Percentiles rank a stretch among this genome's conserved stretches.
Conservation (phyloP, 495 filamentous ascomycete species). For the Penicillium steckii region DNA sequence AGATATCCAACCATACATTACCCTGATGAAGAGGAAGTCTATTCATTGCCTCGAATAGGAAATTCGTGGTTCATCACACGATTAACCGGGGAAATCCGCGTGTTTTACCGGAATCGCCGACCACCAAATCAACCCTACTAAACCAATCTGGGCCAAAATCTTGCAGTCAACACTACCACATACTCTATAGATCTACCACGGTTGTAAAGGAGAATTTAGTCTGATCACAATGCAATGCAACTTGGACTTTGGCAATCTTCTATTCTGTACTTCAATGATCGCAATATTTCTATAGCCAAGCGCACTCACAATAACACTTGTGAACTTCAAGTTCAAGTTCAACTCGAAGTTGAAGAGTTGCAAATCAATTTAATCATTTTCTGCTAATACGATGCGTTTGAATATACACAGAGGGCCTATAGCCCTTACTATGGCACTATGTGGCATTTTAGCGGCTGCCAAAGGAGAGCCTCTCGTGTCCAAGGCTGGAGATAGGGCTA, state of each 20-base stretch:
- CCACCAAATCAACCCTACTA: background rate
- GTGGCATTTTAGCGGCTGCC: background rate
- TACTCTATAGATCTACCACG: slow-evolving; percentile 3
- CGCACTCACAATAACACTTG: too few species aligned
- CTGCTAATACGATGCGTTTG: background rate
- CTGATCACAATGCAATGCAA: slow-evolving; percentile 6
- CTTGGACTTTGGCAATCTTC: background rate
- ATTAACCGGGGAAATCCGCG: slow-evolving; percentile 6
- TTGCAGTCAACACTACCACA: background rate
- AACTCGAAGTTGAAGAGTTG: too few species aligned
- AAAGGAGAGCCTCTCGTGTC: slow-evolving; percentile 13
- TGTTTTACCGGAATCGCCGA: slow-evolving; percentile 16
- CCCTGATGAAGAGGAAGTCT: background rate
- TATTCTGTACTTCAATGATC: background rate
- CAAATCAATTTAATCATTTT: too few species aligned
- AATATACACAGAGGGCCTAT: background rate
- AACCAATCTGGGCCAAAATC: background rate
- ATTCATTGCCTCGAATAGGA: slow-evolving; percentile 1
- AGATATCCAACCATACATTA: background rate
- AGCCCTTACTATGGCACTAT: slow-evolving; percentile 1
- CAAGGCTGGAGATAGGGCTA: slow-evolving; percentile 27
- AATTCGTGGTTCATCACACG: slow-evolving; percentile 1
- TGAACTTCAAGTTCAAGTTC: too few species aligned
- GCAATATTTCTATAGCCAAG: background rate
- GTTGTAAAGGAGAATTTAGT: slow-evolving; percentile 1